Evolutionary conservation across 2,329 filamentous ascomycete genomes (phyloP).

Genomic region (Tympanopsis confertula): DNA sequence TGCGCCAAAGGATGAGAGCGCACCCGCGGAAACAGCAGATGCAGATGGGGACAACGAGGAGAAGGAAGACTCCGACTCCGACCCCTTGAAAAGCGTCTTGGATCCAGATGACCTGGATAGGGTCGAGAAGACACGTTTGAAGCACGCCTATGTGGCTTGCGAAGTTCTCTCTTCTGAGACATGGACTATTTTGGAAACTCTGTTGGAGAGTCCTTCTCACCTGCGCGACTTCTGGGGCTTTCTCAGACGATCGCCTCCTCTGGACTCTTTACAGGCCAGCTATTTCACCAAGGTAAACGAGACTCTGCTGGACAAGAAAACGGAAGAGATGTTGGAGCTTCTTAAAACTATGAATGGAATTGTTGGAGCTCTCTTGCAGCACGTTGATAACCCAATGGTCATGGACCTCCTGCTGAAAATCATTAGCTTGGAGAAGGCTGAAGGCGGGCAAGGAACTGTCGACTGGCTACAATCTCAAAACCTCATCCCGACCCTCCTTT

Average conservation of each 20-base stretch:
- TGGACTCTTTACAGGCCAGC: conserved; percentile 86
- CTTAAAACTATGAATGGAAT: conserved; percentile 75
- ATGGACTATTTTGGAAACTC: conserved; percentile 88
- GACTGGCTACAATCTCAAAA: conserved; percentile 91
- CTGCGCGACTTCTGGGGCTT: conserved; percentile 86
- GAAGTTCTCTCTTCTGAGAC: conserved; percentile 92
- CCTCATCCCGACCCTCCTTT: conserved; percentile 74
- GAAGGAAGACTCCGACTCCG: too few relatives aligned
- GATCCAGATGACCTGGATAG: conserved; percentile 53
- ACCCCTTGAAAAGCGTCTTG: conserved; percentile 25
- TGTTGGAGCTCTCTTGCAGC: conserved; percentile 73
- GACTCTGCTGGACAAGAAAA: conserved; percentile 94
- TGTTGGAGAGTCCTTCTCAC: conserved; percentile 72
- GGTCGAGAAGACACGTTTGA: conserved; percentile 79
- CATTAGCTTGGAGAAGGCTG: conserved; percentile 85
- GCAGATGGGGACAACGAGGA: neutral
- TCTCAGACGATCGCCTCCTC: conserved; percentile 67
- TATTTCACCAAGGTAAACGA: conserved; percentile 99
- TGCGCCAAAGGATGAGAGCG: conserved; percentile 23
- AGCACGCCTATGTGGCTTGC: conserved; percentile 85
- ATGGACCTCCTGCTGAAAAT: conserved; percentile 97
- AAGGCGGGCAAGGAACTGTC: conserved; percentile 83
- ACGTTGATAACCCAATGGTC: conserved; percentile 94
- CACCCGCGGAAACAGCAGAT: conserved; percentile 8
- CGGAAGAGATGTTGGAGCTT: conserved; percentile 87